These are phyloP conservation scores for Penicillium ochrochloron DNA, from an alignment of 495 filamentous ascomycete genomes.

Conservation along the genomic window DNA sequence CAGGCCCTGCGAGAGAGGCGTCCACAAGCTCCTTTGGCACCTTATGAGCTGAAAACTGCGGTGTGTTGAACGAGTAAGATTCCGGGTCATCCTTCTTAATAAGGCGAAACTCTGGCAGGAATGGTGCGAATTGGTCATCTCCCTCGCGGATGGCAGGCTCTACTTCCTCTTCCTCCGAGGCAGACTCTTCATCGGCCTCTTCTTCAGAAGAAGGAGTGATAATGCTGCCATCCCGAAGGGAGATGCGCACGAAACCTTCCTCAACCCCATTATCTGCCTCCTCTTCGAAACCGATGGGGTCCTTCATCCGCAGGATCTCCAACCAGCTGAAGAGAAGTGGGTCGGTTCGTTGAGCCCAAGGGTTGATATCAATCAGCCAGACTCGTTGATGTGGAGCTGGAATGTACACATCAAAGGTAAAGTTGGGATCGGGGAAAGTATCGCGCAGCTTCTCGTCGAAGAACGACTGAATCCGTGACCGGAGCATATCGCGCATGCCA, in stretches of 20 bases:
- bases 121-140: constrained; percentile 61
- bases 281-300: constrained; percentile 50
- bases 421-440: constrained; percentile 81
- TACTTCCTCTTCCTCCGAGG: constrained; percentile 37
- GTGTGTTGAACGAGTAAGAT: constrained; percentile 79
- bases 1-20: constrained; percentile 65
- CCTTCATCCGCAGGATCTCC: constrained; percentile 75
- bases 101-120: constrained; percentile 77
- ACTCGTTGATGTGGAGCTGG: constrained; percentile 77
- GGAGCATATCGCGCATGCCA: constrained; percentile 63
- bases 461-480: constrained; percentile 66
- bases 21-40: constrained; percentile 94
- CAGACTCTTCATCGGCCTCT: constrained; percentile 21
- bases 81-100: constrained; percentile 83
- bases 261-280: constrained; percentile 30
- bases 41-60: constrained; percentile 95
- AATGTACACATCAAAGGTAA: constrained; percentile 89
- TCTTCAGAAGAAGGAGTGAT: constrained; percentile 13
- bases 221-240: constrained; percentile 37
- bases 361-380: constrained; percentile 91
- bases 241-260: constrained; percentile 48
- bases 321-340: constrained; percentile 87
- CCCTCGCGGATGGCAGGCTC: constrained; percentile 50
- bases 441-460: constrained; percentile 73
- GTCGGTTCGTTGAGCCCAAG: constrained; percentile 91